A percentile compares a stretch with the other conserved stretches of the same genome.
Conservation (phyloP, 805 yeast species). For the Sugiyamaella smithiae region DNA sequence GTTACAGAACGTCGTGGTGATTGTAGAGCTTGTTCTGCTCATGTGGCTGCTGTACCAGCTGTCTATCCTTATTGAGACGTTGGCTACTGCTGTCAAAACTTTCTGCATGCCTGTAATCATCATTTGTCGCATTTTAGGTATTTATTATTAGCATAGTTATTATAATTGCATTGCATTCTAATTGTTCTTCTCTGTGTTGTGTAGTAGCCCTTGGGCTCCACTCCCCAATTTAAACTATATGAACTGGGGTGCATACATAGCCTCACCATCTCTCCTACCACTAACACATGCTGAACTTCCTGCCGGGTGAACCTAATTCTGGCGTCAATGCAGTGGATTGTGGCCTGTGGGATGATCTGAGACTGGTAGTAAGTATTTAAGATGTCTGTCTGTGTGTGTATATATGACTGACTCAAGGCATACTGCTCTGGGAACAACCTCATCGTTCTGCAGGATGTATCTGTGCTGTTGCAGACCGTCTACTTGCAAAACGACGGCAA, state of each 20-base stretch:
- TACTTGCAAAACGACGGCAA: conserved; percentile 64
- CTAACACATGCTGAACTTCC: conserved; percentile 42
- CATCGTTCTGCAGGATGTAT: conserved; percentile 56
- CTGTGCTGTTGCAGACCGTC: conserved; percentile 67
- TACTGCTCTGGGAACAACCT: conserved; percentile 90
- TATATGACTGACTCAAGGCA: conserved; percentile 33
- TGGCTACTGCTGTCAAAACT: conserved; percentile 27
- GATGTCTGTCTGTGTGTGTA: no score
- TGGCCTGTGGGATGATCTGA: conserved; percentile 62
- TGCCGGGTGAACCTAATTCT: conserved; percentile 82
- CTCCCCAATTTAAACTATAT: no score
- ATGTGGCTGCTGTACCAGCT: conserved; percentile 32
- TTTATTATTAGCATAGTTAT: conserved; percentile 12
- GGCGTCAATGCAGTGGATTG: conserved; percentile 54
- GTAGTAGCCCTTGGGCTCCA: no score
- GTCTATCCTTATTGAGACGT: conserved; percentile 29
- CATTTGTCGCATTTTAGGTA: conserved; percentile 23
- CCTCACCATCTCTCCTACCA: no score
- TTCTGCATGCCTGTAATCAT: conserved; percentile 30
- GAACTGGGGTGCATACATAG: no score
- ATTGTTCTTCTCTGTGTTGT: no score
- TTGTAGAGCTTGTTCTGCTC: conserved; percentile 26
- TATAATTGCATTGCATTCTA: no score
- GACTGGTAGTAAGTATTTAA: conserved; percentile 44
- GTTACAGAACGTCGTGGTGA: conserved; percentile 24